A percentile compares a stretch with the other conserved stretches of the same genome.
Evolutionary conservation across 2,329 filamentous ascomycete species (phyloP).

Genomic region (Nemania sp.): DNA sequence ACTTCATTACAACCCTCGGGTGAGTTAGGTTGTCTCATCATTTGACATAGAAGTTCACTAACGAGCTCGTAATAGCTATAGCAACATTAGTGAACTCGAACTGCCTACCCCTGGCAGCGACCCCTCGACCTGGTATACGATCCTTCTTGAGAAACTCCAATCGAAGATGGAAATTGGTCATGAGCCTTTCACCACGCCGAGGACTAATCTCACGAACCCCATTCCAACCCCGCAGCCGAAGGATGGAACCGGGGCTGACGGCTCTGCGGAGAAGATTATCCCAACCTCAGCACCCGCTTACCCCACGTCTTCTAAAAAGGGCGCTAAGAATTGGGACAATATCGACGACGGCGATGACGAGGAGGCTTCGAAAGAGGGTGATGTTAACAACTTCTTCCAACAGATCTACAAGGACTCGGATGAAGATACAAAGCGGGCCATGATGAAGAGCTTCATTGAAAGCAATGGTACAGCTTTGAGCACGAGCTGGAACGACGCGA

Average conservation of each 20-base stretch:
- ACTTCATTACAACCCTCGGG: conserved; percentile 28
- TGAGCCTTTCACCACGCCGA: conserved; percentile 5
- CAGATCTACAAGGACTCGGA: conserved; percentile 77
- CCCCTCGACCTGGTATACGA: conserved; percentile 32
- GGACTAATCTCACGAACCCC: conserved; percentile 11
- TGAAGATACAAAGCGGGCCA: conserved; percentile 82
- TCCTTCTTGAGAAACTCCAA: conserved; percentile 24
- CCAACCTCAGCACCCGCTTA: conserved; percentile 59
- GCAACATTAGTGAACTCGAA: conserved; percentile 25
- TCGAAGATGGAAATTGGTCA: conserved; percentile 30
- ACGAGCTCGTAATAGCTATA: conserved; percentile 29
- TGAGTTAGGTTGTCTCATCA: conserved; percentile 20
- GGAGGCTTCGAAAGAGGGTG: conserved; percentile 60
- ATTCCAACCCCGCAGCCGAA: conserved; percentile 3
- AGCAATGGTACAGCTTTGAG: conserved; percentile 91
- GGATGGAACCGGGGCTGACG: conserved; percentile 10
- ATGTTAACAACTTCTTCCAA: conserved; percentile 86
- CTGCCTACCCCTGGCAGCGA: conserved; percentile 25
- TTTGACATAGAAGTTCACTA: neutral
- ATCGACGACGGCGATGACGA: conserved; percentile 58
- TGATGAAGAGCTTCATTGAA: conserved; percentile 97
- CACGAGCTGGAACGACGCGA: conserved; percentile 88
- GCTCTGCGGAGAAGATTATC: conserved; percentile 17
- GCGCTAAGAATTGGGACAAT: conserved; percentile 92
- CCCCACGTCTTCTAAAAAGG: conserved; percentile 81